A percentile compares a stretch with the other conserved stretches of the same genome.
phyloP scores from a whole-genome alignment of 2,329 filamentous ascomycete species.

The Gnomoniopsis sp. region DNA sequence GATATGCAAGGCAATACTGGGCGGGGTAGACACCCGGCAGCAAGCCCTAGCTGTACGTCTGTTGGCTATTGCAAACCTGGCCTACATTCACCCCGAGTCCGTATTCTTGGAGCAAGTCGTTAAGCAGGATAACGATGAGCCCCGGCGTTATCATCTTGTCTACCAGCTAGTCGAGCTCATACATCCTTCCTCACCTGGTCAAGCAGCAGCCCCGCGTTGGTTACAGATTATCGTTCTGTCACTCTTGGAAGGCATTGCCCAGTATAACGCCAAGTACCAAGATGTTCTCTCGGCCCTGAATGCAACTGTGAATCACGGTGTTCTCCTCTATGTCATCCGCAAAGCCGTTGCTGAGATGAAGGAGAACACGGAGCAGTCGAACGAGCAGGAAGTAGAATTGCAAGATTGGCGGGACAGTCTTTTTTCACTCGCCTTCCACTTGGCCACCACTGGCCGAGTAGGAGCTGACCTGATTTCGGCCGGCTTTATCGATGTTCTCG shows the following conservation, averaged over 20 bases:
- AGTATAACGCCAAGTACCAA: constrained; percentile 69
- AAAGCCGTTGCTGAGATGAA: constrained; percentile 85
- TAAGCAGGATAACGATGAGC: constrained; percentile 84
- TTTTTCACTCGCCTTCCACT: constrained; percentile 80
- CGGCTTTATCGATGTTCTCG: constrained; percentile 83
- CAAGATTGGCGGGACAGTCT: constrained; percentile 90
- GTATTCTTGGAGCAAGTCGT: constrained; percentile 84
- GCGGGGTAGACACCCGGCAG: constrained; percentile 64
- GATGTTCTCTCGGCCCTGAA: constrained; percentile 91
- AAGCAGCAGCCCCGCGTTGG: constrained; percentile 65
- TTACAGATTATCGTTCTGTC: constrained; percentile 80
- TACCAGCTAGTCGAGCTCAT: constrained; percentile 92
- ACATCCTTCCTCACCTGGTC: constrained; percentile 72
- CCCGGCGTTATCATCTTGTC: constrained; percentile 80
- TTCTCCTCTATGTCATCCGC: constrained; percentile 87
- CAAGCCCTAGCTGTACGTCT: constrained; percentile 77
- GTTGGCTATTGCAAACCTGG: constrained; percentile 84
- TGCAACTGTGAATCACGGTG: constrained; percentile 93
- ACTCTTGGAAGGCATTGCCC: constrained; percentile 80
- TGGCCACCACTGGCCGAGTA: constrained; percentile 71
- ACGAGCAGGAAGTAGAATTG: constrained; percentile 60
- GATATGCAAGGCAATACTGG: constrained; percentile 74
- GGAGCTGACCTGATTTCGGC: constrained; percentile 83
- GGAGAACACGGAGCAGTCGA: constrained; percentile 51
- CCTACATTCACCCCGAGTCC: constrained; percentile 80